Evolutionary conservation across 805 yeast genomes (phyloP).

Genomic region (Candida tallmaniae): DNA sequence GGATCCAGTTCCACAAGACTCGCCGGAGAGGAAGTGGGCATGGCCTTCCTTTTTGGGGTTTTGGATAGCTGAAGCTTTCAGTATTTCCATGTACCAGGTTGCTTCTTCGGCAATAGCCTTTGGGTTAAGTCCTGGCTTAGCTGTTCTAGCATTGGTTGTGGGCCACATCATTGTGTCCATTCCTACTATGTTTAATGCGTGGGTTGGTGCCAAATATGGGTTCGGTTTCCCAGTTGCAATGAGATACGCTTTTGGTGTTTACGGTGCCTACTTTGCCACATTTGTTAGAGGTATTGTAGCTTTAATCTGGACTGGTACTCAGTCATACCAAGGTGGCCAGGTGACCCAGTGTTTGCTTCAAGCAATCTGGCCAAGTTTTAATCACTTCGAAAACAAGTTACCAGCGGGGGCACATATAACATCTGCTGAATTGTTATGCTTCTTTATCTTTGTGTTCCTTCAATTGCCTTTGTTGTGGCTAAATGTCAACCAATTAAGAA

Average conservation of each 20-base stretch:
- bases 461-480: conserved; percentile 19
- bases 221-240: conserved; percentile 35
- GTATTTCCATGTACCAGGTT: conserved; percentile 8
- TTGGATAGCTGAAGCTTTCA: conserved; percentile 11
- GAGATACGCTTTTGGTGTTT: conserved; percentile 30
- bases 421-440: conserved; percentile 12
- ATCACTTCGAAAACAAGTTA: conserved; percentile 13
- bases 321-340: conserved; percentile 32
- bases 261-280: conserved; percentile 28
- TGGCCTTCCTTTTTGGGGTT: conserved; percentile 5
- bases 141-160: conserved; percentile 16
- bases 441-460: conserved; percentile 8
- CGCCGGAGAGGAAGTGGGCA: conserved; percentile 3
- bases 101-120: conserved; percentile 6
- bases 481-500: conserved; percentile 26
- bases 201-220: conserved; percentile 27
- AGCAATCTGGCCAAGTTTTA: conserved; percentile 13
- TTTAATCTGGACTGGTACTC: conserved; percentile 34
- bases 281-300: conserved; percentile 32
- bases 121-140: conserved; percentile 18
- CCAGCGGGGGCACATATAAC: conserved; percentile 15
- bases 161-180: conserved; percentile 21
- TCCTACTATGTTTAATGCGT: conserved; percentile 13
- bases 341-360: conserved; percentile 25
- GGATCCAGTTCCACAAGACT: conserved; percentile 5